phyloP scores from a whole-genome alignment of 108 stramenopile species.

The Discostella stelligeroides region DNA sequence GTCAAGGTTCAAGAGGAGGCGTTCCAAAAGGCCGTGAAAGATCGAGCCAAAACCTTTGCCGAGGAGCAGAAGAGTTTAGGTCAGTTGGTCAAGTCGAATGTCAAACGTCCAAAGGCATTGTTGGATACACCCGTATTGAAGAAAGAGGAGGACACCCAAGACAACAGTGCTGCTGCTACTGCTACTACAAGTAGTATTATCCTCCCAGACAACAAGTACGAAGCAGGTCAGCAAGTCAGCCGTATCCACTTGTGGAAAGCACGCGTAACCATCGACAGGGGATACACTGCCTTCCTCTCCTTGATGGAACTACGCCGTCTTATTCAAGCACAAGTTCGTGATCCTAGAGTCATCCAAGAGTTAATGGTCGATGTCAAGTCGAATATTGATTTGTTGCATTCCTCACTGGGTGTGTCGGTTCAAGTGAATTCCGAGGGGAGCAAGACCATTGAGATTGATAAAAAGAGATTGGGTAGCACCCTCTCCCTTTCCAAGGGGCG shows the following conservation, averaged over 20 bases:
- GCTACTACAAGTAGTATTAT: slow-evolving; percentile 33
- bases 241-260: slow-evolving; percentile 78
- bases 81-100: slow-evolving; percentile 67
- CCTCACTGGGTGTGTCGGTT: slow-evolving; percentile 64
- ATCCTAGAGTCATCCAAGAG: slow-evolving; percentile 46
- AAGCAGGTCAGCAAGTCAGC: slow-evolving; percentile 38
- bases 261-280: slow-evolving; percentile 81
- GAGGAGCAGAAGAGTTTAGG: slow-evolving; percentile 70
- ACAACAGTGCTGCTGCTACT: slow-evolving; percentile 15
- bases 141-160: slow-evolving; percentile 27
- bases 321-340: slow-evolving; percentile 37
- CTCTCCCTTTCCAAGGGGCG: slow-evolving; percentile 76
- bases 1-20: slow-evolving; percentile 58
- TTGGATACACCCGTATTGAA: slow-evolving; percentile 61
- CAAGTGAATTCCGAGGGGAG: slow-evolving; percentile 22
- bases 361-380: slow-evolving; percentile 67
- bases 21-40: slow-evolving; percentile 43
- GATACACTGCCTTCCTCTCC: slow-evolving; percentile 72
- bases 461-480: slow-evolving; percentile 23
- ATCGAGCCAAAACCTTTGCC: slow-evolving; percentile 73
- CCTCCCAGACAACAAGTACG: slow-evolving; percentile 40
- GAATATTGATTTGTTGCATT: slow-evolving; percentile 70
- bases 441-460: slow-evolving; percentile 41
- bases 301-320: slow-evolving; percentile 71
- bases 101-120: slow-evolving; percentile 78